A percentile compares a stretch with the other conserved stretches of the same genome.
Conservation (phyloP, 1,139 yeast genomes). For the Pichia sp. region DNA sequence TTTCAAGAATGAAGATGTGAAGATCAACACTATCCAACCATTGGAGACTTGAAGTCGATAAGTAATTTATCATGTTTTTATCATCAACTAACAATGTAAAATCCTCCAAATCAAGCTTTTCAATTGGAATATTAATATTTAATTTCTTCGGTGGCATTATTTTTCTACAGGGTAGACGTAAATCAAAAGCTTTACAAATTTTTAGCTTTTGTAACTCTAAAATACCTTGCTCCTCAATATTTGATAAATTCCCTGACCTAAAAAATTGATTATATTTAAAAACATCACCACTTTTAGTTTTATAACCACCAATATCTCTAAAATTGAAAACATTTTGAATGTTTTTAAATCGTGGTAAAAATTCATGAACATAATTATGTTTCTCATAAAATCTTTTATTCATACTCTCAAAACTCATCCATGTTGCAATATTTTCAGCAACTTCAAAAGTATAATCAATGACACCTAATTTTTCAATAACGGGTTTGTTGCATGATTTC, state of each 20-base stretch:
- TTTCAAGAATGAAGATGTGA: constrained; percentile 51
- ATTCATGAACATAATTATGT: constrained; percentile 34
- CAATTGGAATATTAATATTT: constrained; percentile 28
- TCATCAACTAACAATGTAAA: background rate
- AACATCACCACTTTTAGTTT: constrained; percentile 30
- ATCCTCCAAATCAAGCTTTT: constrained; percentile 35
- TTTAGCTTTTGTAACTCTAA: constrained; percentile 38
- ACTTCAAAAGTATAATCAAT: constrained; percentile 58
- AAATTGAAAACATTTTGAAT: constrained; percentile 68
- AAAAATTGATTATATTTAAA: constrained; percentile 53
- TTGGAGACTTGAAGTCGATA: background rate
- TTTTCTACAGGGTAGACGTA: constrained; percentile 57
- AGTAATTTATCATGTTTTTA: background rate
- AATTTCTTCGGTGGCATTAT: background rate
- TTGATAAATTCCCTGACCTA: constrained; percentile 58
- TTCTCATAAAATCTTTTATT: constrained; percentile 43
- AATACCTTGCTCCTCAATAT: constrained; percentile 43
- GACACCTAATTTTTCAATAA: constrained; percentile 35
- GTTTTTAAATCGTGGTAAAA: constrained; percentile 39
- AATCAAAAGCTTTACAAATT: constrained; percentile 56
- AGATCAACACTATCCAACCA: constrained; percentile 28
- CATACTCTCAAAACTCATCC: constrained; percentile 46
- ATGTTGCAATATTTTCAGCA: constrained; percentile 45
- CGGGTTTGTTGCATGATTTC: constrained; percentile 35
- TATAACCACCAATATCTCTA: constrained; percentile 80